phyloP scores from a whole-genome alignment of 1,284 basidiomycete genomes.

The Trichosporon coremiiforme region DNA sequence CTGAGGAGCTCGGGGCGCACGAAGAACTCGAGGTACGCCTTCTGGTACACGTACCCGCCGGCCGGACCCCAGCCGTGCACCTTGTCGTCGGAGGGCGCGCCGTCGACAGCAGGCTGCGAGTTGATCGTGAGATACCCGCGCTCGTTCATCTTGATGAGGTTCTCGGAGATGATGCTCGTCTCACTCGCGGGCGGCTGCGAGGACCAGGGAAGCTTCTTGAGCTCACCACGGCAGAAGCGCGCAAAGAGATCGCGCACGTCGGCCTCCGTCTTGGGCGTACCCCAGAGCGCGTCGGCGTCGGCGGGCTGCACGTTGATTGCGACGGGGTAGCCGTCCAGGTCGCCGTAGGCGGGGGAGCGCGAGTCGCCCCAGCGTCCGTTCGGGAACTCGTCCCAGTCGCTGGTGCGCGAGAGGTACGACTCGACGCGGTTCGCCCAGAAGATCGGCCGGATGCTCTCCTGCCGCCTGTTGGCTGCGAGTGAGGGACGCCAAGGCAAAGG shows the following conservation, averaged over 20 bases:
- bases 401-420: constrained; percentile 83
- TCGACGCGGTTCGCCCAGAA: constrained; percentile 84
- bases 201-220: constrained; percentile 90
- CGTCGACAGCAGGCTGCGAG: constrained; percentile 96
- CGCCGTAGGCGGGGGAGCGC: constrained; percentile 94
- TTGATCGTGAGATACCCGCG: constrained; percentile 96
- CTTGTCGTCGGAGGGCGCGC: constrained; percentile 80
- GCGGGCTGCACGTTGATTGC: constrained; percentile 69
- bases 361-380: constrained; percentile 99
- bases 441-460: constrained; percentile 89
- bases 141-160: constrained; percentile 81
- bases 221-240: constrained; percentile 71
- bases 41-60: constrained; percentile 92
- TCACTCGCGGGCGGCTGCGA: constrained; percentile 83
- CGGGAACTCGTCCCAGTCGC: constrained; percentile 99
- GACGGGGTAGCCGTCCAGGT: constrained; percentile 91
- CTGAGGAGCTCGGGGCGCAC: constrained; percentile 73
- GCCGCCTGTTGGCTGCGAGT: constrained; percentile 81
- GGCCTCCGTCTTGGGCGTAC: constrained; percentile 65
- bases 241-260: constrained; percentile 74
- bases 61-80: constrained; percentile 92
- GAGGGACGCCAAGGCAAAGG: constrained; percentile 93
- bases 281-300: constrained; percentile 86
- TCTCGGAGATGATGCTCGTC: constrained; percentile 76
- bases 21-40: constrained; percentile 98